Evolutionary conservation across 2,329 filamentous ascomycete genomes (phyloP).

Genomic region (Fusarium decemcellulare): DNA sequence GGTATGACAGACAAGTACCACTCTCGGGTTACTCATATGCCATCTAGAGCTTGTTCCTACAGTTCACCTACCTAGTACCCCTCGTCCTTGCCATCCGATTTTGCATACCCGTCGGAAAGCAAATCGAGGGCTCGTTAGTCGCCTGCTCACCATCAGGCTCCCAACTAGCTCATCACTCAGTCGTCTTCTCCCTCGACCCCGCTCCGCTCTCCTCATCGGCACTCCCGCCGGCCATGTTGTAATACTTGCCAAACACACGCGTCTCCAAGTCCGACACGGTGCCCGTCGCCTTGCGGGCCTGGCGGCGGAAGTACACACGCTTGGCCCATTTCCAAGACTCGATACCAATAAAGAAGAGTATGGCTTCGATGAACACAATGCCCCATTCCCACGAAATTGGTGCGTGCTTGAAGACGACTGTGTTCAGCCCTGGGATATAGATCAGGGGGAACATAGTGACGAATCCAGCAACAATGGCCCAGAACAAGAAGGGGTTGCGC

Average conservation of each 20-base stretch:
- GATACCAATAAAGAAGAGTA: constrained; percentile 71
- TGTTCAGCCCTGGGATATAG: constrained; percentile 72
- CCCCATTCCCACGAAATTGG: constrained; percentile 74
- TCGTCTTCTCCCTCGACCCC: constrained; percentile 8
- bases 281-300: constrained; percentile 40
- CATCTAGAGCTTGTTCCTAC: too few relatives aligned
- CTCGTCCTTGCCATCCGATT: background rate
- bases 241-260: constrained; percentile 52
- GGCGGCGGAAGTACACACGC: constrained; percentile 58
- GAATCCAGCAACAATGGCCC: constrained; percentile 64
- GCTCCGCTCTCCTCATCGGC: constrained; percentile 37
- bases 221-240: constrained; percentile 37
- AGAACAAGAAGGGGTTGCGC: constrained; percentile 80
- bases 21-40: too few relatives aligned
- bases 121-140: background rate
- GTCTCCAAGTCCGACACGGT: constrained; percentile 49
- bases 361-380: constrained; percentile 67
- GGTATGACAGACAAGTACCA: too few relatives aligned
- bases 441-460: constrained; percentile 64
- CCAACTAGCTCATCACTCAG: background rate
- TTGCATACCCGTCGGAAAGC: too few relatives aligned
- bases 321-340: constrained; percentile 73
- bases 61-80: background rate
- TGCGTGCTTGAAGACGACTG: constrained; percentile 69
- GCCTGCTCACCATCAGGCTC: constrained; percentile 11